Base-by-base conservation (phyloP, 2,329 filamentous ascomycete genomes). In the Trichoderma asperellum region DNA sequence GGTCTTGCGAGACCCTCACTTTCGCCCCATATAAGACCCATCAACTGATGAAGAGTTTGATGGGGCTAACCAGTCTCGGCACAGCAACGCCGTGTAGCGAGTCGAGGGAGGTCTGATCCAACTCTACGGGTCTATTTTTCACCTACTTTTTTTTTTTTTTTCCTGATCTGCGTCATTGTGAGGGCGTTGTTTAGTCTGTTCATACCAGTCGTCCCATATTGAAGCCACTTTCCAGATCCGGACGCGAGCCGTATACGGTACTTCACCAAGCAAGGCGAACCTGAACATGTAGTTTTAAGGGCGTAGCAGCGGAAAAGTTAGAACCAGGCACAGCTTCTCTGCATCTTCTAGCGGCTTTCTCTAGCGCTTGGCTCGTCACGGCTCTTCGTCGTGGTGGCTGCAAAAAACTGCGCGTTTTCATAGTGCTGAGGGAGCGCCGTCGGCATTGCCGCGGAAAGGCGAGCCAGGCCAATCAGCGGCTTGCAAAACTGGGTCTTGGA, bases 321-420 rank as follows among this genome's bases (percentile, higher is more conserved):
- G 35, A 21, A 16, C 40, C 35, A 47, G 32, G 21, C 12, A 57
- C 43, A 27, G 18, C 56, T 68, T 68, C 65, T 60, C 34, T 61
- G 57, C 65, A 49, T 60, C 57, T 68, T 68, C 65, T 68, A 68
- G 65, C 65, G 65, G 43, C 34, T 32, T 68, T 68, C 65, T 60
- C 47, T 68, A 61, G 43, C 57, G 65, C 65, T 68, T 68, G 57
- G 62, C 62, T 27, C 18, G 8, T 40, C 37, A 32, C 55, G 16
- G 34, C 37, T 43, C 10, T 59, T 37, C n/a, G n/a, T 37, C n/a
- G 3, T 68, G 52, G 65, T 61, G 57, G 65, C 56, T 60, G 43
- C 29, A n/a, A 55, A 53, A 68, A 61, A 43, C 40, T 43, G 57
- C 40, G 40, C 53, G 57, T 32, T 18, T 35, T 24, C 14, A 29